Base-by-base conservation (phyloP, 352 stramenopile genomes). In the Phytophthora europaea region DNA sequence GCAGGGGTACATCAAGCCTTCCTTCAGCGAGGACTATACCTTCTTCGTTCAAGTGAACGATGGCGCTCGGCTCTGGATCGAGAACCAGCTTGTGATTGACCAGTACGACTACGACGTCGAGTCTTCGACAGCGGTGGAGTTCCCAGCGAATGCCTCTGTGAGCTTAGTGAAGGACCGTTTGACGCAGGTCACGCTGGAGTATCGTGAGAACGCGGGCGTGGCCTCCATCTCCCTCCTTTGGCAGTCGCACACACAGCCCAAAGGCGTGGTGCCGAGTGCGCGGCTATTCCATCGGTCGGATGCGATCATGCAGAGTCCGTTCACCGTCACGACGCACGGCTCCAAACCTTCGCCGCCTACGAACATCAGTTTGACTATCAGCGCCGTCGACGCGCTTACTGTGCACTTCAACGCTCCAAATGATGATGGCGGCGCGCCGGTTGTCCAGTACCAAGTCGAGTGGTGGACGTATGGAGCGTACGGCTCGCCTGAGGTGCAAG, bases 11-110 rank as follows among this genome's bases (percentile, higher is more conserved):
- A 67, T 99, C 28, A 94, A 98, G 64, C 91, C 96, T 22, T 69
- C 88, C 5, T 99, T 99, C 70, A 80, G 72, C 22, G 97, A 99
- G 75, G 70, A 76, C 15, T 99, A 96, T 66, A 85, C 77, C 3
- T 97, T 99, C 73, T 89, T 75, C n/a, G 76, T 98, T 18, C 51
- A 82, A 22, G 92, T 93, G 4, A 98, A 98, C 70, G 96, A 98
- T 76, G 95, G 91, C 13, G 84, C 89, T 18, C 82, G 94, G 3
- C 79, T 99, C 15, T 99, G 93, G 92, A 70, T 91, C 26, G 70
- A 87, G 9, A 77, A 85, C 10, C 59, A 82, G 53, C 68, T 82
- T 5, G 48, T 87, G 4, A 79, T 91, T 18, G 78, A 91, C 33
- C 76, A 95, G 60, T 86, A 81, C 50, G 86, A 91, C 13, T 76